These are phyloP conservation scores for Diutina neorugosa DNA, from an alignment of 1,139 yeast species.

Conservation along the genomic window DNA sequence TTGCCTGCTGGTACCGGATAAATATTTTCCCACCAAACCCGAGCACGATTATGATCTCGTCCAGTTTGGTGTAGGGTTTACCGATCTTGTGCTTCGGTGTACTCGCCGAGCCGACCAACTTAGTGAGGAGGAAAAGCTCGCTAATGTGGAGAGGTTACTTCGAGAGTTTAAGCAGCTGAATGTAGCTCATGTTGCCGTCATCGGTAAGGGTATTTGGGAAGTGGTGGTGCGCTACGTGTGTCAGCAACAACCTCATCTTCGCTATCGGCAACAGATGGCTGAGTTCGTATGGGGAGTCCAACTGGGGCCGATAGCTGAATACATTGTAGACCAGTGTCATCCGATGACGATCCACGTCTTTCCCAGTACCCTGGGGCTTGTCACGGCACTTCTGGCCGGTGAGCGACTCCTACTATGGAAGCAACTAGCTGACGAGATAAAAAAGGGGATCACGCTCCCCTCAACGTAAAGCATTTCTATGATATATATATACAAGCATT, in stretches of 20 bases:
- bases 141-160: slow-evolving; percentile 43
- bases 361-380: slow-evolving; percentile 74
- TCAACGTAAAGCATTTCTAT: not conserved
- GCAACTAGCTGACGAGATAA: slow-evolving; percentile 13
- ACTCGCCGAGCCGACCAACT: slow-evolving; percentile 51
- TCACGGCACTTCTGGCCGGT: slow-evolving; percentile 33
- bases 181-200: slow-evolving; percentile 40
- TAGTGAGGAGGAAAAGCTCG: slow-evolving; percentile 36
- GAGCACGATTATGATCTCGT: slow-evolving; percentile 35
- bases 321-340: slow-evolving; percentile 7
- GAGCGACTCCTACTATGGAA: slow-evolving; percentile 42
- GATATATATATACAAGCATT: not conserved
- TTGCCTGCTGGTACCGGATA: not conserved
- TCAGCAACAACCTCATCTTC: slow-evolving; percentile 10
- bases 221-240: slow-evolving; percentile 22
- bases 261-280: not conserved
- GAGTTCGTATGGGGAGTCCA: slow-evolving; percentile 39
- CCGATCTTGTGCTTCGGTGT: slow-evolving; percentile 58
- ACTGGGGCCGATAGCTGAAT: slow-evolving; percentile 16
- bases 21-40: slow-evolving; percentile 5
- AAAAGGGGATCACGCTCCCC: not conserved
- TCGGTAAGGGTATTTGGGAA: slow-evolving; percentile 81
- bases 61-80: slow-evolving; percentile 48
- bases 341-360: slow-evolving; percentile 34
- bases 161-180: slow-evolving; percentile 24